Conservation (phyloP, 225 moss, liverwort and hornwort species). For the Ulota crispa region DNA sequence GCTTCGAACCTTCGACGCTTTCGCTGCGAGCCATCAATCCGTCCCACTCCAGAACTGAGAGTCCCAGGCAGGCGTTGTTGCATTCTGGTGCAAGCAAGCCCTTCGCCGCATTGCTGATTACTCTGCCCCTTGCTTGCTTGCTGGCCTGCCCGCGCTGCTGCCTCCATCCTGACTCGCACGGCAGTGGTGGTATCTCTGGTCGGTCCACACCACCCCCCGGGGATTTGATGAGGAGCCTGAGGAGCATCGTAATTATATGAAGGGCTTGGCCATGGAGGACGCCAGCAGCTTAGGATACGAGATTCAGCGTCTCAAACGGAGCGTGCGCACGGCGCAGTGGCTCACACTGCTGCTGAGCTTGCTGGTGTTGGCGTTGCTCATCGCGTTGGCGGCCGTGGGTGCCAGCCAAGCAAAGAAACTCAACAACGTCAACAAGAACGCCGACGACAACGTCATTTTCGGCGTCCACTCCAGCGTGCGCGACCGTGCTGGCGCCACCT, state of each 20-base stretch:
- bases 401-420: conserved; percentile 50
- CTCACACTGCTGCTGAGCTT: conserved; percentile 39
- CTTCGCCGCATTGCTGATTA: not conserved
- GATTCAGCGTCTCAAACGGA: conserved; percentile 56
- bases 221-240: too few relatives aligned
- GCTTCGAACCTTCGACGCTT: too few relatives aligned
- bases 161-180: too few relatives aligned
- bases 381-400: conserved; percentile 65
- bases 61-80: too few relatives aligned
- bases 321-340: conserved; percentile 46
- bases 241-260: conserved; percentile 11
- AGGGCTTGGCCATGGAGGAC: conserved; percentile 48
- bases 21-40: too few relatives aligned
- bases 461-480: conserved; percentile 49
- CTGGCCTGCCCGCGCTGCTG: not conserved
- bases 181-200: too few relatives aligned
- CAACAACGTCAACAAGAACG: conserved; percentile 24
- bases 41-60: too few relatives aligned
- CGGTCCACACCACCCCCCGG: too few relatives aligned
- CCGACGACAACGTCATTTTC: conserved; percentile 51
- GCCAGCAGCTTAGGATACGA: conserved; percentile 37
- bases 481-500: conserved; percentile 59
- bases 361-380: conserved; percentile 49
- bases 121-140: too few relatives aligned
- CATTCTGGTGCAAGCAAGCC: too few relatives aligned